Base-by-base conservation (phyloP, 495 filamentous ascomycete species). In the Lophiotrema nucula region DNA sequence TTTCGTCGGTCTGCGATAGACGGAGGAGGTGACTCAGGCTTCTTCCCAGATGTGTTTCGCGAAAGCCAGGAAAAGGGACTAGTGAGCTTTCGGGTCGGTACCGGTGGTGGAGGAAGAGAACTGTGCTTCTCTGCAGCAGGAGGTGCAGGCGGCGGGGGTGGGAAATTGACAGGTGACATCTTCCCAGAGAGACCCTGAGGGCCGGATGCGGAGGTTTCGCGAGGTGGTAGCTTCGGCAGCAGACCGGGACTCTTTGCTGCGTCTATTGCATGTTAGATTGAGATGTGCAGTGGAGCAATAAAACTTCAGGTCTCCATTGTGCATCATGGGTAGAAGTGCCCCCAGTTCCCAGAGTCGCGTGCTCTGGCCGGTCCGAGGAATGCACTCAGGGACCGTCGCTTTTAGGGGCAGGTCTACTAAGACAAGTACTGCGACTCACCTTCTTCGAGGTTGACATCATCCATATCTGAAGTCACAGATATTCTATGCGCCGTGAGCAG, bases 1-100 rank as follows among this genome's bases (percentile, higher is more conserved):
- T 91, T 88, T 64, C 88, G 79, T 23, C 82, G 74, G 28, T 76
- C 76, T 12, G 76, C 74, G 33, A 72, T 65, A 8, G 82, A 76
- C 2, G 50, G 61, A 16, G 83, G 76, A 4, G 82, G 77, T 24
- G 81, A 76, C 25, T 79, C 73, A 38, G 75, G 66, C 24, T 88
- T 82, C 67, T 88, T 89, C 25, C 78, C 74, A 27, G 78, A 64
- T 2, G 83, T 84, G 66, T 81, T 86, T 57, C 90, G 79, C n/a
- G 88, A 90, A 44, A 95, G 79, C 88, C 88, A 93, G 18, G 88
- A 83, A 57, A 92, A 95, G 0, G 90, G 89, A 53, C 88, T 85
- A 39, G 85, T 88, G 21, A 89, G 74, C 68, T 90, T 92, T 69
- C 88, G 78, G 5, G 75, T 41, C 27, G 77, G 65, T 28, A 76